Evolutionary conservation across 2,329 filamentous ascomycete species (phyloP).

Genomic region (Trichophyton equinum): DNA sequence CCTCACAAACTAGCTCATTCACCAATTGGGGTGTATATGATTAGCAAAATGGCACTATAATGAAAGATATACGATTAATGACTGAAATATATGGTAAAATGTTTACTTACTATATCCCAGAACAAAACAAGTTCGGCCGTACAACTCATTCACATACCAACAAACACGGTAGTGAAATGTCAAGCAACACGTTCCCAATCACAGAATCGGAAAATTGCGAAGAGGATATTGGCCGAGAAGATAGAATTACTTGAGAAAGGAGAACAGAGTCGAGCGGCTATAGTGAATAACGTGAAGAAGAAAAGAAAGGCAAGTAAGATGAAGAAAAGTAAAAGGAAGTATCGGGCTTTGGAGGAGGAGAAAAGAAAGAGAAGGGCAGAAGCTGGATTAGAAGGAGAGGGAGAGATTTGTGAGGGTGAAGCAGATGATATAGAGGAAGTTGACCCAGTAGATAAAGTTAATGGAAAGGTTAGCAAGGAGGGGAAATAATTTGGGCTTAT

Average conservation of each 20-base stretch:
- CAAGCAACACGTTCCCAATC: constrained; percentile 78
- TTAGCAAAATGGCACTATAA: no score
- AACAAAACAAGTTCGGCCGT: constrained; percentile 97
- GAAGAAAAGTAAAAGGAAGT: constrained; percentile 36
- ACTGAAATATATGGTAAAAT: no score
- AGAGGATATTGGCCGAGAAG: constrained; percentile 60
- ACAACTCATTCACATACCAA: constrained; percentile 79
- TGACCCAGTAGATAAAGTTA: neutral
- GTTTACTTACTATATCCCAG: constrained; percentile 22
- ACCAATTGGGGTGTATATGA: no score
- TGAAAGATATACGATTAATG: no score
- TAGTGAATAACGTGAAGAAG: constrained; percentile 78
- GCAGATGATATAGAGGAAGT: constrained; percentile 1
- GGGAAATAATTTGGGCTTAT: neutral
- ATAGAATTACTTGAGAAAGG: constrained; percentile 67
- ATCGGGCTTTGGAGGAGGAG: constrained; percentile 26
- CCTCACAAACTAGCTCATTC: no score
- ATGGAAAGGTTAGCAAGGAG: neutral
- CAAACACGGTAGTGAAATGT: constrained; percentile 84
- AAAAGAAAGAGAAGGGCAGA: constrained; percentile 12
- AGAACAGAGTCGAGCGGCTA: constrained; percentile 58
- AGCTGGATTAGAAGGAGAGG: constrained; percentile 7
- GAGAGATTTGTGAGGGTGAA: constrained; percentile 5
- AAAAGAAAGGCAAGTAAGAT: constrained; percentile 33
- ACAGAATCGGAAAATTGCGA: constrained; percentile 78